Percentiles rank a stretch among this genome's conserved stretches.
Conservation (phyloP, 441 rosid species). For the Mallotus japonicus region DNA sequence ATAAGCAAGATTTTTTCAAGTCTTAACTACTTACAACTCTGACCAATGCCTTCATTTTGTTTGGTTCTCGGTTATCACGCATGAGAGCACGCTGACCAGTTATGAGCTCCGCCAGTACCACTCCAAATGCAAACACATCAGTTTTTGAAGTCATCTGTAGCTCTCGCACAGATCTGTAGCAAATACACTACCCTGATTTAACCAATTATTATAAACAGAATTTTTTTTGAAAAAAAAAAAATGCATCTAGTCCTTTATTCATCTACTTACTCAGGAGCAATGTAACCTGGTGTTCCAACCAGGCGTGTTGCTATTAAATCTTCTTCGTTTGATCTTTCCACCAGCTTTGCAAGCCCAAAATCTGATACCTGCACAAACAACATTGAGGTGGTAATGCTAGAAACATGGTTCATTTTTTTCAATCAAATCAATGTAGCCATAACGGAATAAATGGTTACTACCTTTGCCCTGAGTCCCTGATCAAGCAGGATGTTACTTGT, state of each 20-base stretch:
- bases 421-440: background rate
- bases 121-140: constrained; percentile 44
- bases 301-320: constrained; percentile 25
- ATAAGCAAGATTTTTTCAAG: too few species aligned
- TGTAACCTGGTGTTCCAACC: constrained; percentile 41
- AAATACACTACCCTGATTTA: background rate
- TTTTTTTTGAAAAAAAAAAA: background rate
- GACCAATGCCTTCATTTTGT: constrained; percentile 26
- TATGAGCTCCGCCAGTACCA: constrained; percentile 38
- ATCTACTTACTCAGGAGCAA: constrained; percentile 38
- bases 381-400: background rate
- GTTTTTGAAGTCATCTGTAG: constrained; percentile 37
- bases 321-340: constrained; percentile 35
- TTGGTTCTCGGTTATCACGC: constrained; percentile 28
- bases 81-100: constrained; percentile 31
- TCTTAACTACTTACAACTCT: constrained; percentile 36
- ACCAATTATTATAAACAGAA: too few species aligned
- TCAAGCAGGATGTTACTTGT: constrained; percentile 44
- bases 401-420: too few species aligned
- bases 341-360: constrained; percentile 42
- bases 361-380: constrained; percentile 30
- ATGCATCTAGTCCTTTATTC: too few species aligned
- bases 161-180: constrained; percentile 28
- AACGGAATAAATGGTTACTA: background rate
- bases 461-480: constrained; percentile 41